Evolutionary conservation across 192 early-diverging fungal genomes (phyloP).

Genomic region (Allomyces macrogynus): DNA sequence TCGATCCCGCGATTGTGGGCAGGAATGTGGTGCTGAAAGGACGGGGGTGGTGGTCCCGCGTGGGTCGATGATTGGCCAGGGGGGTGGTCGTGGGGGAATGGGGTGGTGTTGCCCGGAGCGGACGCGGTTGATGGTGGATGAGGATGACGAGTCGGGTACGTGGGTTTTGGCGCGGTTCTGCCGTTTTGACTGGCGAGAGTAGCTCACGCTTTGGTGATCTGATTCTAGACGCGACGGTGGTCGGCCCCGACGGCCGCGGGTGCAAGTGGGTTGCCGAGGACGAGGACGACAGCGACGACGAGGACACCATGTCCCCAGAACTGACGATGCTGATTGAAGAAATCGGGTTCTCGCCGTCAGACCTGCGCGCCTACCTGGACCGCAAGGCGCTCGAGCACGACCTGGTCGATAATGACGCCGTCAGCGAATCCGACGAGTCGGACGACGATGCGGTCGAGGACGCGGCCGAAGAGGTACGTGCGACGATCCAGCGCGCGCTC

Average conservation of each 20-base stretch:
- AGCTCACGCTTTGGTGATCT: neutral
- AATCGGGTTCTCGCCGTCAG: constrained; percentile 2
- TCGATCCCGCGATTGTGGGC: constrained; percentile 57
- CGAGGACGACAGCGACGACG: constrained; percentile 7
- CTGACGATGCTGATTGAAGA: neutral
- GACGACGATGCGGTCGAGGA: constrained; percentile 20
- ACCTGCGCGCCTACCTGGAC: neutral
- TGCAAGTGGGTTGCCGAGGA: neutral
- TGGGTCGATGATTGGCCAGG: constrained; percentile 55
- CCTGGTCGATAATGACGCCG: neutral
- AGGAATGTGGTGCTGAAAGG: constrained; percentile 39
- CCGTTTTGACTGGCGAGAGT: neutral
- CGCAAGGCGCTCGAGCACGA: neutral
- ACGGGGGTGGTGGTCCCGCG: constrained; percentile 42
- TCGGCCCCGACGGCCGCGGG: neutral
- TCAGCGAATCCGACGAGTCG: constrained; percentile 15
- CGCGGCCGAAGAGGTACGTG: constrained; percentile 41
- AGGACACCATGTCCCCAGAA: constrained; percentile 7
- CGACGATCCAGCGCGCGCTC: constrained; percentile 63
- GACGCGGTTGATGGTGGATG: constrained; percentile 1
- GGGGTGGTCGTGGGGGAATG: constrained; percentile 9
- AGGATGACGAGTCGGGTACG: constrained; percentile 43
- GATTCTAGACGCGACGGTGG: neutral
- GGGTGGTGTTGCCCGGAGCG: neutral
- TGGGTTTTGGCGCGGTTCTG: constrained; percentile 23